These are phyloP conservation scores for Cyberlindnera mrakii DNA, from an alignment of 805 yeast species.

Conservation along the genomic window DNA sequence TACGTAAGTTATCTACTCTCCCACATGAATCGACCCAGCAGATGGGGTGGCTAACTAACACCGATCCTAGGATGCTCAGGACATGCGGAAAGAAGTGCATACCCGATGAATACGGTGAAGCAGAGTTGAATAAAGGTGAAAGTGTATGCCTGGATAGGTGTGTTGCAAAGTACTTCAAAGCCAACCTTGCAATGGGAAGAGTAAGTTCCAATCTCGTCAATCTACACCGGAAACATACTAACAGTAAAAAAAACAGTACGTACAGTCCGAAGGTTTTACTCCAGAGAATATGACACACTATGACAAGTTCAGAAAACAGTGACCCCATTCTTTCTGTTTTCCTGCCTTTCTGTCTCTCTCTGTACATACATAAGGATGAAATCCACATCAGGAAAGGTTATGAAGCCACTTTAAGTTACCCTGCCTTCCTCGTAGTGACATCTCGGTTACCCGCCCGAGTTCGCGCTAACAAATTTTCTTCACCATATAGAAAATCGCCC, in stretches of 20 bases:
- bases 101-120: constrained; percentile 79
- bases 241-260: constrained; percentile 14
- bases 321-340: not conserved
- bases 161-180: constrained; percentile 73
- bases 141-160: constrained; percentile 79
- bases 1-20: constrained; percentile 23
- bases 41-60: not conserved
- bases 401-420: not conserved
- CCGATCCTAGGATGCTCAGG: constrained; percentile 37
- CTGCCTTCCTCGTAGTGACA: not conserved
- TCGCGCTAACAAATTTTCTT: constrained; percentile 7
- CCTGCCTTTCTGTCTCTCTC: too few species aligned
- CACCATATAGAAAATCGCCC: constrained; percentile 16
- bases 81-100: constrained; percentile 75
- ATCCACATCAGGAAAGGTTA: too few species aligned
- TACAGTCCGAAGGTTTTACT: constrained; percentile 18
- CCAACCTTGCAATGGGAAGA: constrained; percentile 59
- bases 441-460: constrained; percentile 1
- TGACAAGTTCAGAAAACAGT: constrained; percentile 9
- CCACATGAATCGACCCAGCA: not conserved
- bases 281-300: constrained; percentile 21
- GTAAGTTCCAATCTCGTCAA: constrained; percentile 10
- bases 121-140: constrained; percentile 83
- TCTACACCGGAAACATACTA: constrained; percentile 3
- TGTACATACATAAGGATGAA: too few species aligned